A percentile compares a stretch with the other conserved stretches of the same genome.
phyloP scores from a whole-genome alignment of 1,284 basidiomycete species.

The Leccinum angustisporum region DNA sequence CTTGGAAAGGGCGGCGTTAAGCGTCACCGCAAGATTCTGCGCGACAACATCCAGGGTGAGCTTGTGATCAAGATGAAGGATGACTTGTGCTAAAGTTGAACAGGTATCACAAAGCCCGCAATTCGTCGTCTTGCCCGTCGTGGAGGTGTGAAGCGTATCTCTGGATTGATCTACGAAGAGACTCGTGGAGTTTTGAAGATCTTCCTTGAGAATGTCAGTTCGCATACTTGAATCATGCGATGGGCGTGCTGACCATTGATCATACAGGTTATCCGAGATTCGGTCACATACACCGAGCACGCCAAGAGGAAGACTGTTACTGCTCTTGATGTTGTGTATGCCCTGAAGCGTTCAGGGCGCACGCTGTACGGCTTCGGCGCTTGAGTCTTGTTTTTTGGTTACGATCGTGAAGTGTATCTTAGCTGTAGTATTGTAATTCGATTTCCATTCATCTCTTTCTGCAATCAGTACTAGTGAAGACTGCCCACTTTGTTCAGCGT shows the following conservation, averaged over 20 bases:
- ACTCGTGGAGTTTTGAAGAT: slow-evolving; percentile 74
- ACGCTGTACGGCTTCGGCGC: slow-evolving; percentile 80
- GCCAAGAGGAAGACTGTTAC: slow-evolving; percentile 90
- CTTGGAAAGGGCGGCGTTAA: slow-evolving; percentile 66
- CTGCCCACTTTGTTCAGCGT: not conserved
- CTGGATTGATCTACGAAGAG: slow-evolving; percentile 73
- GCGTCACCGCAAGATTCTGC: slow-evolving; percentile 63
- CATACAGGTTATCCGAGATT: slow-evolving; percentile 67
- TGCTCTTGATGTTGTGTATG: slow-evolving; percentile 80
- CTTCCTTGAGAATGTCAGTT: slow-evolving; percentile 52
- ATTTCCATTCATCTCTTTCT: not conserved
- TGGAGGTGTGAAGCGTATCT: slow-evolving; percentile 76
- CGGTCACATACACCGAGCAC: slow-evolving; percentile 87
- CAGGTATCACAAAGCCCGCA: slow-evolving; percentile 52
- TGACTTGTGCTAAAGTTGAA: not conserved
- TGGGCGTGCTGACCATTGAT: not conserved
- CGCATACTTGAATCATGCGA: not conserved
- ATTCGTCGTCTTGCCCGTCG: slow-evolving; percentile 74
- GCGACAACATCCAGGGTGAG: slow-evolving; percentile 67
- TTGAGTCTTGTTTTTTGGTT: slow-evolving; percentile 15
- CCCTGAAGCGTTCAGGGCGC: slow-evolving; percentile 79
- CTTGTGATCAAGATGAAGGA: not conserved
- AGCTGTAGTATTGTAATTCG: slow-evolving; percentile 33
- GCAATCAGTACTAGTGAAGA: not conserved
- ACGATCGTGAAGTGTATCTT: slow-evolving; percentile 23